Evolutionary conservation across 345 rosid genomes (phyloP).

Genomic region (Eutrema yunnanense): DNA sequence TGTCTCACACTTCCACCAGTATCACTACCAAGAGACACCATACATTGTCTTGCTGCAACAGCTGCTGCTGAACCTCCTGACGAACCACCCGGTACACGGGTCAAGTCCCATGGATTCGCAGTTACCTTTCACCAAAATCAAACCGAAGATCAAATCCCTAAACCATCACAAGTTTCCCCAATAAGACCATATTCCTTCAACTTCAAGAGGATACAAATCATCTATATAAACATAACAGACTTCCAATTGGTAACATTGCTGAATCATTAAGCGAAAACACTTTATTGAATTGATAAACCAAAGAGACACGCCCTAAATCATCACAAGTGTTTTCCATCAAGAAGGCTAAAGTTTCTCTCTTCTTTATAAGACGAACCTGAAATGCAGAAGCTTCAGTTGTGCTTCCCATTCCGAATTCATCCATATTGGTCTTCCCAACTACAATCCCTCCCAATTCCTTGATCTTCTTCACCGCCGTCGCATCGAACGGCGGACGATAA

Average conservation of each 20-base stretch:
- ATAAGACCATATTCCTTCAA: background rate
- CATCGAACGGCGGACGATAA: slow-evolving; percentile 77
- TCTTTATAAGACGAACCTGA: slow-evolving; percentile 42
- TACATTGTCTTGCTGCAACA: slow-evolving; percentile 86
- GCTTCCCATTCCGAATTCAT: slow-evolving; percentile 95
- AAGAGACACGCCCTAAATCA: background rate
- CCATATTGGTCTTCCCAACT: slow-evolving; percentile 87
- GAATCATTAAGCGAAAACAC: too few species aligned
- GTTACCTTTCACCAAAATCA: slow-evolving; percentile 56
- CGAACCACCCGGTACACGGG: slow-evolving; percentile 91
- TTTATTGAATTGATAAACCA: too few species aligned
- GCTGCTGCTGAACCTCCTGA: slow-evolving; percentile 98
- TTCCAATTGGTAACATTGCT: background rate
- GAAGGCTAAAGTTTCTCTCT: background rate
- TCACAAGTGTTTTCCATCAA: background rate
- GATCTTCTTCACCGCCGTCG: slow-evolving; percentile 62
- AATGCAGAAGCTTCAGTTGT: slow-evolving; percentile 82
- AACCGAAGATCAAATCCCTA: slow-evolving; percentile 11
- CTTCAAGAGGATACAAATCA: background rate
- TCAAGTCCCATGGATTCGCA: slow-evolving; percentile 87
- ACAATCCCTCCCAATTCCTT: slow-evolving; percentile 70
- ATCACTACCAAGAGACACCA: slow-evolving; percentile 91
- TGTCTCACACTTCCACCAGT: slow-evolving; percentile 99
- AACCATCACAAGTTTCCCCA: background rate
- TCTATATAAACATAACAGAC: background rate